Conservation (phyloP, 805 yeast species). For the Hanseniaspora vineae region DNA sequence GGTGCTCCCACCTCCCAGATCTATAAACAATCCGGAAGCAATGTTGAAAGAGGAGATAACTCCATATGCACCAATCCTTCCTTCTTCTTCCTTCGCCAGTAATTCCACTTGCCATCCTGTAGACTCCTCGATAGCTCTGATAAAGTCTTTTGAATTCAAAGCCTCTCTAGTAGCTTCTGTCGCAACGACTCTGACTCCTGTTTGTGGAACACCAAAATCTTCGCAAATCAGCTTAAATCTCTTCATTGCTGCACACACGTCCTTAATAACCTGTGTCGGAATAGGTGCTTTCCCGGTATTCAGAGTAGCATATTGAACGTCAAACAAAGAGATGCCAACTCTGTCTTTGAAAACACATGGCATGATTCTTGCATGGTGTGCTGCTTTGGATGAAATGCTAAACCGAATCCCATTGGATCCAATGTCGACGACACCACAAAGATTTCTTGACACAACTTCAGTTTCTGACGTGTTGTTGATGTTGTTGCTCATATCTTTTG, state of each 20-base stretch:
- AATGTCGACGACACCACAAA: conserved; percentile 59
- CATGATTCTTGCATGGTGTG: conserved; percentile 61
- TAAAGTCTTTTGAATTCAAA: conserved; percentile 45
- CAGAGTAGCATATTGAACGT: conserved; percentile 37
- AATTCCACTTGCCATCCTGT: conserved; percentile 57
- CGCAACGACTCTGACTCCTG: conserved; percentile 53
- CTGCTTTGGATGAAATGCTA: conserved; percentile 55
- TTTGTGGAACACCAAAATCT: conserved; percentile 56
- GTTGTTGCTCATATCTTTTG: not conserved
- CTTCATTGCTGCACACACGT: conserved; percentile 48
- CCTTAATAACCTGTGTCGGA: conserved; percentile 42
- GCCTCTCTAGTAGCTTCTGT: conserved; percentile 69
- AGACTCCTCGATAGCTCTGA: conserved; percentile 40
- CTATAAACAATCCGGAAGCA: conserved; percentile 56
- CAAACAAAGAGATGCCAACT: conserved; percentile 55
- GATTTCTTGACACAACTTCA: conserved; percentile 42
- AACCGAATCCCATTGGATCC: conserved; percentile 69
- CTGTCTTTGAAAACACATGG: conserved; percentile 71
- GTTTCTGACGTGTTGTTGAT: conserved; percentile 27
- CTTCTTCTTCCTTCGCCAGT: conserved; percentile 51
- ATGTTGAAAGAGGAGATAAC: conserved; percentile 61
- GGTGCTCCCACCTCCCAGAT: conserved; percentile 60
- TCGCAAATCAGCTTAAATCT: conserved; percentile 59
- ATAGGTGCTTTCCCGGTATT: conserved; percentile 36
- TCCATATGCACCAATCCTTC: conserved; percentile 55